These are phyloP conservation scores for Scorias spongiosa DNA, from an alignment of 2,329 filamentous ascomycete genomes.

Conservation along the genomic window DNA sequence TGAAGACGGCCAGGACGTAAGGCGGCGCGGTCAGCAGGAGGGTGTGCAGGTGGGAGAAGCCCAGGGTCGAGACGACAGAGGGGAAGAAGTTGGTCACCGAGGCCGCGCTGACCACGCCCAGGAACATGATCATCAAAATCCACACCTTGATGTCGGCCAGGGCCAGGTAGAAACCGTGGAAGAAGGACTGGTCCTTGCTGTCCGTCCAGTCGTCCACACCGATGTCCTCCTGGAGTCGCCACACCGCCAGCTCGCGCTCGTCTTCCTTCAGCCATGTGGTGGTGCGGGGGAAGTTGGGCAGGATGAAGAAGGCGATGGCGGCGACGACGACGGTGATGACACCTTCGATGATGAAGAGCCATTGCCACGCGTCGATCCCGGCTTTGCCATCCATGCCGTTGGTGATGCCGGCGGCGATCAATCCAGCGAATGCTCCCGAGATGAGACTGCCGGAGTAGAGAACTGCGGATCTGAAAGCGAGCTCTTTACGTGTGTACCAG, in stretches of 20 bases:
- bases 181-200: slow-evolving; percentile 17
- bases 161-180: slow-evolving; percentile 18
- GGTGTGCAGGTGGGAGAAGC: slow-evolving; percentile 17
- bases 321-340: slow-evolving; percentile 22
- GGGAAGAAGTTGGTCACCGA: slow-evolving; percentile 21
- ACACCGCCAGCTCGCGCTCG: slow-evolving; percentile 17
- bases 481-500: slow-evolving; percentile 39
- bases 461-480: slow-evolving; percentile 36
- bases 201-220: slow-evolving; percentile 18
- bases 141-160: slow-evolving; percentile 20
- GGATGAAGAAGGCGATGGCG: slow-evolving; percentile 18
- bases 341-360: slow-evolving; percentile 25
- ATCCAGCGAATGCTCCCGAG: slow-evolving; percentile 36
- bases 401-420: slow-evolving; percentile 38
- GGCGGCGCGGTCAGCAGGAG: slow-evolving; percentile 21
- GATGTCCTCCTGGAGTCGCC: slow-evolving; percentile 19
- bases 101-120: slow-evolving; percentile 21
- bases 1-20: slow-evolving; percentile 21
- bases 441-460: slow-evolving; percentile 38
- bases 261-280: slow-evolving; percentile 18
- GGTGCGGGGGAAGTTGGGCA: slow-evolving; percentile 23
- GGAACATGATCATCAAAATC: slow-evolving; percentile 21
- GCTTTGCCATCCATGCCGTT: slow-evolving; percentile 20
- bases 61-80: slow-evolving; percentile 18
- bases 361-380: slow-evolving; percentile 22